A percentile compares a stretch with the other conserved stretches of the same genome.
Evolutionary conservation across 192 early-diverging fungal genomes (phyloP).

Genomic region (Coemansia sp.): DNA sequence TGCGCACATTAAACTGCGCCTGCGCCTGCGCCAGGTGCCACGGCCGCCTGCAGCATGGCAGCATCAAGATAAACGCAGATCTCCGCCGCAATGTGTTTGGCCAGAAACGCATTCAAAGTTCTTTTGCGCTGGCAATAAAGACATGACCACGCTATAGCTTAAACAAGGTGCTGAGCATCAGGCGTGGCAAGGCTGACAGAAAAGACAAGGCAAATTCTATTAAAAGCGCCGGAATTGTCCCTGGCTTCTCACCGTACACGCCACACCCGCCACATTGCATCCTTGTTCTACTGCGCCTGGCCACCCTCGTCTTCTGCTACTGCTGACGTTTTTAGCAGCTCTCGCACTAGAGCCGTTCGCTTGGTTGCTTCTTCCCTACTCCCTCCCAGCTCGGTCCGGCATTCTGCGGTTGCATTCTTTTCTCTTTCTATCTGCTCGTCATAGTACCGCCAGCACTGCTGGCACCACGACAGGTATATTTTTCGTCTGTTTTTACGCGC

Average conservation of each 20-base stretch:
- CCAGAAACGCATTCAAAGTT: slow-evolving; percentile 1
- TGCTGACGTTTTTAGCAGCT: slow-evolving; percentile 2
- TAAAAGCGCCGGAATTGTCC: slow-evolving; percentile 10
- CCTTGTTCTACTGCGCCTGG: slow-evolving; percentile 23
- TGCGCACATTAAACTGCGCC: not conserved
- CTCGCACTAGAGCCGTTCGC: slow-evolving; percentile 7
- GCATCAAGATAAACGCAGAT: slow-evolving; percentile 5
- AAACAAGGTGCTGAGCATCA: not conserved
- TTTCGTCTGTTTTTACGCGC: not conserved
- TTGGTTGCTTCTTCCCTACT: slow-evolving; percentile 12
- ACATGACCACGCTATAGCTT: not conserved
- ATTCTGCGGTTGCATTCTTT: not conserved
- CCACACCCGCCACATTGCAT: slow-evolving; percentile 49
- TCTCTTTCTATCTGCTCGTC: slow-evolving; percentile 1
- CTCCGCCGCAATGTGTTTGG: not conserved
- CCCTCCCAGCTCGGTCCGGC: slow-evolving; percentile 7
- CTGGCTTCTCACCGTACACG: slow-evolving; percentile 39
- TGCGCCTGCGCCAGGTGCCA: slow-evolving; percentile 9
- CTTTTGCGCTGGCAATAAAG: slow-evolving; percentile 4
- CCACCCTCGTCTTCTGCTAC: slow-evolving; percentile 2
- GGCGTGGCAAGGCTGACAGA: not conserved
- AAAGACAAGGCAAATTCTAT: not conserved
- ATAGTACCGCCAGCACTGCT: slow-evolving; percentile 6
- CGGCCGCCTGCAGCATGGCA: slow-evolving; percentile 2
- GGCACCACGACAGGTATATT: not conserved